A percentile compares a stretch with the other conserved stretches of the same genome.
Conservation (phyloP, 352 stramenopile species). For the Detonula confervacea region DNA sequence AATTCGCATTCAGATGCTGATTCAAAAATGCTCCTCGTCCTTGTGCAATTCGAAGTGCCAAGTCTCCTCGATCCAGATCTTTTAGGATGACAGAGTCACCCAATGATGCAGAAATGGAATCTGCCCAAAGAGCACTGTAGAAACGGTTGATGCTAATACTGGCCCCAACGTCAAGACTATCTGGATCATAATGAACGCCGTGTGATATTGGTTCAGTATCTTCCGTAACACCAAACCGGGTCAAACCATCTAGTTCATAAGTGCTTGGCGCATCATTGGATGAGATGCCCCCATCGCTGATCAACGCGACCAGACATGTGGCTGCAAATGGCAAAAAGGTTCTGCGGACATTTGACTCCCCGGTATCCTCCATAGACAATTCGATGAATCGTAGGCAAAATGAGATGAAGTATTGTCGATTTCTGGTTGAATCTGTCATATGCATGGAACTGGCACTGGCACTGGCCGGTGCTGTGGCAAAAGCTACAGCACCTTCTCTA, state of each 20-base stretch:
- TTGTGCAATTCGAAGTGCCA: conserved; percentile 37
- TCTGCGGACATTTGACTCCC: conserved; percentile 47
- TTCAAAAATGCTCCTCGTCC: conserved; percentile 49
- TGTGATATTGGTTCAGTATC: conserved; percentile 34
- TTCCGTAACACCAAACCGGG: conserved; percentile 46
- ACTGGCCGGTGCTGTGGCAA: conserved; percentile 15
- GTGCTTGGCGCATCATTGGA: conserved; percentile 36
- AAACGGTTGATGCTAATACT: conserved; percentile 28
- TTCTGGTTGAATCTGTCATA: conserved; percentile 34
- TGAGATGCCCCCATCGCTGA: conserved; percentile 41
- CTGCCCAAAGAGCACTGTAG: conserved; percentile 38
- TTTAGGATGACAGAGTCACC: conserved; percentile 16
- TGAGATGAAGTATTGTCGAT: conserved; percentile 53
- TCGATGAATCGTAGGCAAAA: conserved; percentile 63
- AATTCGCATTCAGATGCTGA: conserved; percentile 43
- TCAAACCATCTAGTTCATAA: conserved; percentile 57
- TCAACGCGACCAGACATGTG: conserved; percentile 50
- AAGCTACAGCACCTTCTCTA: not conserved
- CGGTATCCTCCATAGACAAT: conserved; percentile 28
- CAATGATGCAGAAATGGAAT: conserved; percentile 38
- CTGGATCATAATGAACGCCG: conserved; percentile 19
- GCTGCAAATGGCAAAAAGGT: conserved; percentile 50
- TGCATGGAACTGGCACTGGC: conserved; percentile 10
- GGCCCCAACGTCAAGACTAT: conserved; percentile 10
- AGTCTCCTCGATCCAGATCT: conserved; percentile 17